Evolutionary conservation across 371 early-diverging fungal genomes (phyloP), one percentile per base, ranked within the genome.

Genomic region (Mucor ambiguus): DNA sequence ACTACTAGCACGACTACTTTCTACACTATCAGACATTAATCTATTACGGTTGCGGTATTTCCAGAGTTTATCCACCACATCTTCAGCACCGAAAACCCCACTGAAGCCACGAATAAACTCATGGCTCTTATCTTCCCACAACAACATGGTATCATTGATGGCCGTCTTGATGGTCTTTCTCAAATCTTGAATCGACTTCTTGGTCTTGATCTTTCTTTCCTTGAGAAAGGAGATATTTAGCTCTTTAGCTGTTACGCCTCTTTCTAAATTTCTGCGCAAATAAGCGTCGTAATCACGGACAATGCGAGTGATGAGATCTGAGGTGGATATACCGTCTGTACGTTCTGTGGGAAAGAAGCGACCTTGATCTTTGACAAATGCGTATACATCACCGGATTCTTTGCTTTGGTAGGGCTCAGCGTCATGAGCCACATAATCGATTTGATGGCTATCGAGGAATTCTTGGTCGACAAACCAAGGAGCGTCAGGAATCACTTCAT

Each of bases 341-440:
- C 99, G 89, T 71, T 90, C 82, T 8, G 96, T 96, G 9, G 98
- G 94, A 56, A 95, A 77, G 80, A 99, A 99, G 52, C 84, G 85
- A 8, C 95, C 95, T 68, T 89, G 89, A 10, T 83, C 83, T 78
- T 99, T 99, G 48, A 97, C 93, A 78, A 92, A 92, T 5, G 92
- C 90, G 75, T 99, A 99, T n/a, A 98, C 94, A 79, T 99, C 99
- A 52, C 90, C 90, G 18, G 83, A 75, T 49, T 92, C 95, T 7
- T 76, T 88, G 26, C 90, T 87, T 58, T 84, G 83, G 70, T 99
- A 99, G 3, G 97, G 97, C 14, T 95, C 89, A 64, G 95, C 98
- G 79, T 99, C 99, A 75, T 99, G 99, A 20, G 97, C 96, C n/a
- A 99, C 98, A 78, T 92, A 97, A 75, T 98, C 98, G 54, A 99